phyloP scores from a whole-genome alignment of 768 basidiomycete genomes.

The Rhizopogon vinicolor region DNA sequence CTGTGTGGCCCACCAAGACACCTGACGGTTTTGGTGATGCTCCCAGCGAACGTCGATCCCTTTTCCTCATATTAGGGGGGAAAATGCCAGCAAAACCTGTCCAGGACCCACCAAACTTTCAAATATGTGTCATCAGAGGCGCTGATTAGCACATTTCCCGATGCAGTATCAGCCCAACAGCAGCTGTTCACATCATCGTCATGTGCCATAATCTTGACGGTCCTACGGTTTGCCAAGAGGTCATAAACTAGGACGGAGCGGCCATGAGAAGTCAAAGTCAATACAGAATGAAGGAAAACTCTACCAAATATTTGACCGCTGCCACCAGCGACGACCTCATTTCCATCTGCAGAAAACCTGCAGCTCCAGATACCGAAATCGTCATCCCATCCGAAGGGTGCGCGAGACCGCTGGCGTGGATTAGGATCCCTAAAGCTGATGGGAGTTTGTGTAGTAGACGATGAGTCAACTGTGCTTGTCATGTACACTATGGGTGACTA shows the following conservation, averaged over 20 bases:
- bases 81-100: not conserved
- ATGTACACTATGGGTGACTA: slow-evolving; percentile 72
- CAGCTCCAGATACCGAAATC: slow-evolving; percentile 88
- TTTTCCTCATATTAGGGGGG: slow-evolving; percentile 14
- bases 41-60: slow-evolving; percentile 49
- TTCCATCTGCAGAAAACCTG: slow-evolving; percentile 93
- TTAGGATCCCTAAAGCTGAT: slow-evolving; percentile 53
- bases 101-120: slow-evolving; percentile 81
- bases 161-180: slow-evolving; percentile 91
- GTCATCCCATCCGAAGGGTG: slow-evolving; percentile 32
- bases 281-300: slow-evolving; percentile 1
- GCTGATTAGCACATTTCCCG: slow-evolving; percentile 91
- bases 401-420: slow-evolving; percentile 25
- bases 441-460: slow-evolving; percentile 49
- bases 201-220: slow-evolving; percentile 86
- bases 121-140: slow-evolving; percentile 93
- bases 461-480: slow-evolving; percentile 65
- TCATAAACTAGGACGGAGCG: slow-evolving; percentile 71
- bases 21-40: slow-evolving; percentile 75
- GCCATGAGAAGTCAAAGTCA: slow-evolving; percentile 1
- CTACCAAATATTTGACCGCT: slow-evolving; percentile 74
- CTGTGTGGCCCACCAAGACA: slow-evolving; percentile 91
- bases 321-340: slow-evolving; percentile 92
- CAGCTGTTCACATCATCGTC: slow-evolving; percentile 90
- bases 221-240: slow-evolving; percentile 70